Percentiles rank a stretch among this genome's conserved stretches.
Evolutionary conservation across 129 eudicot species (phyloP).

Genomic region (Smallanthus sonchifolius): DNA sequence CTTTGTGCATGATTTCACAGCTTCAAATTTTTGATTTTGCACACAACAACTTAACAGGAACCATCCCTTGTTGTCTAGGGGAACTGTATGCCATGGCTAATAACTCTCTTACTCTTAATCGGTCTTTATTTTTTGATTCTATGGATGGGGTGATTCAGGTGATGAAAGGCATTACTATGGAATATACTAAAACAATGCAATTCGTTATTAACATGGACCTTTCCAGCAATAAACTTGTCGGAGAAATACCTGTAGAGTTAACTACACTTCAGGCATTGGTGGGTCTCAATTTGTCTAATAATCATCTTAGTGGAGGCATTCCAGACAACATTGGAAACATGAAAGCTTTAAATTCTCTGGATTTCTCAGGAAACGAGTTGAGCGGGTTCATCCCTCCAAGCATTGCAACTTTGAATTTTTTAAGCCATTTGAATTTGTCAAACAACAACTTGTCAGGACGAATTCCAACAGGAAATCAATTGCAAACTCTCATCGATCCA

Average conservation of each 20-base stretch:
- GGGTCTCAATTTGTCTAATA: not conserved
- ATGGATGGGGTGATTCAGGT: not conserved
- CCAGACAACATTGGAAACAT: not conserved
- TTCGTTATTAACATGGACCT: not conserved
- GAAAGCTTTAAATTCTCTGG: conserved; percentile 1
- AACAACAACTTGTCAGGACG: not conserved
- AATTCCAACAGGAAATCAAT: not conserved
- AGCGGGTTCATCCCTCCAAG: conserved; percentile 3
- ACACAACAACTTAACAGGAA: not conserved
- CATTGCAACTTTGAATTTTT: conserved; percentile 2
- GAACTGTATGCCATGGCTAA: not conserved
- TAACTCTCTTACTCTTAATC: too few species aligned
- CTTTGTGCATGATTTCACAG: not conserved
- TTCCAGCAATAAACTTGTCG: not conserved
- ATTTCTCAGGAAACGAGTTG: conserved; percentile 17
- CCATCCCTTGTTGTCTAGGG: conserved; percentile 8
- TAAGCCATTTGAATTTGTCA: not conserved
- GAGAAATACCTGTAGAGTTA: not conserved
- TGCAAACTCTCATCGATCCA: not conserved
- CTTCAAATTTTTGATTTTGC: conserved; percentile 18
- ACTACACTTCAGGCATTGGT: not conserved
- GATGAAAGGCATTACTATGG: not conserved
- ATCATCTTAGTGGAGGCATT: not conserved
- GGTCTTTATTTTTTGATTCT: too few species aligned
- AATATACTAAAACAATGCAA: not conserved